Evolutionary conservation across 129 eudicot species (phyloP).

Genomic region (Centrapalus pauciflorus): DNA sequence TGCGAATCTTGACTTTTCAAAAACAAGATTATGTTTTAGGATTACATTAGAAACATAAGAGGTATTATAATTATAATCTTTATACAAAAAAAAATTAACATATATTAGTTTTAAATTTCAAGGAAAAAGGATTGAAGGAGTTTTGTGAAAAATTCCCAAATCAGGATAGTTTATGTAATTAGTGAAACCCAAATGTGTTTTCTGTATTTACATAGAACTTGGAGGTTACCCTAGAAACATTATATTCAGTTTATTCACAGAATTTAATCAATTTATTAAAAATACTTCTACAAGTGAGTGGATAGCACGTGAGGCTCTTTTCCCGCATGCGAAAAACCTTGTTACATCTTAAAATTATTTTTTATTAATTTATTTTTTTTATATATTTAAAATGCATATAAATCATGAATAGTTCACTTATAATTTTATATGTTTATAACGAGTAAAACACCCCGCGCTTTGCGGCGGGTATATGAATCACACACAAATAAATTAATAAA

Average conservation of each 20-base stretch:
- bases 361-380: neutral
- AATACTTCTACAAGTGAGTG: constrained; percentile 21
- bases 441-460: too few species aligned
- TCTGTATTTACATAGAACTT: neutral
- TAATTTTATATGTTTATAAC: too few species aligned
- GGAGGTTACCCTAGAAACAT: neutral
- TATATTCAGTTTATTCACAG: neutral
- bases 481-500: too few species aligned
- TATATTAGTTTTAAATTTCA: neutral
- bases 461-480: too few species aligned
- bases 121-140: neutral
- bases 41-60: neutral
- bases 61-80: neutral
- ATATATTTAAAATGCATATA: neutral
- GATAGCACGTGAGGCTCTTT: constrained; percentile 34
- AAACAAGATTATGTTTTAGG: too few species aligned
- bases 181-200: neutral
- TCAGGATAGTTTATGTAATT: neutral
- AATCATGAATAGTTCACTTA: neutral
- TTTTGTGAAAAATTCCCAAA: neutral
- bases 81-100: neutral
- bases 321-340: constrained; percentile 32
- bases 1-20: too few species aligned
- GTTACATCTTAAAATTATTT: neutral
- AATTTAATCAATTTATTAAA: too few species aligned